Evolutionary conservation across 805 yeast species (phyloP), one percentile per base, ranked within the genome.

Genomic region (Teunomyces barrocoloradensis): DNA sequence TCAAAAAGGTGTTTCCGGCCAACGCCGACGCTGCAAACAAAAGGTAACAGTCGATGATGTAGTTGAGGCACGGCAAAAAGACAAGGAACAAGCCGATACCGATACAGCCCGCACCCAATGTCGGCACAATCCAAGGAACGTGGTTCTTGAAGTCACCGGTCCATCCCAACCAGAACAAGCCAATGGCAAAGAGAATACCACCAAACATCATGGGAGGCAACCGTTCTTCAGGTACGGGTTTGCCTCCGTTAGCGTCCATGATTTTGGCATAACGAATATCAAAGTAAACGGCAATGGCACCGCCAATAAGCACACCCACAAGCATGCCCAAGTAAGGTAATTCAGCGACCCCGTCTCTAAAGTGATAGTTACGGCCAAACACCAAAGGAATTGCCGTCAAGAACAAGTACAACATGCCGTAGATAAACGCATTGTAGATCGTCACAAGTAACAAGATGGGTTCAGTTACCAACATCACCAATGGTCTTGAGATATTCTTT

Each of bases 131-230:
- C 92, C 92, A 90, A 61, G 85, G 96, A 33, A 88, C 80, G n/a
- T 66, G 66, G 30, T 83, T 65, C 42, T 79, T 84, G 65, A 83
- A 90, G 53, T 80, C 78, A 61, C 96, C 96, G 7, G 92, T 73
- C 96, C 96, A 90, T 48, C 87, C 80, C 64, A 90, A 75, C 96
- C 96, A 87, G 58, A 89, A 75, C 52, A 89, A 71, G 45, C 96
- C 96, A 45, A 81, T 72, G 25, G 95, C 85, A 71, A 90, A 88
- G 6, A 77, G 61, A 45, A 87, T 53, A 20, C 84, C 82, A 28
- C 96, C 91, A 37, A 77, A 65, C 67, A 88, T 78, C 85, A 89
- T 80, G 29, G 91, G 82, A 13, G 84, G 81, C 48, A 90, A 72
- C 65, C 96, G 81, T 30, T 83, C 85, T 65, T 90, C 96, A 0